Base-by-base conservation (phyloP, 495 filamentous ascomycete genomes). In the Astrothelium subdiscretum region DNA sequence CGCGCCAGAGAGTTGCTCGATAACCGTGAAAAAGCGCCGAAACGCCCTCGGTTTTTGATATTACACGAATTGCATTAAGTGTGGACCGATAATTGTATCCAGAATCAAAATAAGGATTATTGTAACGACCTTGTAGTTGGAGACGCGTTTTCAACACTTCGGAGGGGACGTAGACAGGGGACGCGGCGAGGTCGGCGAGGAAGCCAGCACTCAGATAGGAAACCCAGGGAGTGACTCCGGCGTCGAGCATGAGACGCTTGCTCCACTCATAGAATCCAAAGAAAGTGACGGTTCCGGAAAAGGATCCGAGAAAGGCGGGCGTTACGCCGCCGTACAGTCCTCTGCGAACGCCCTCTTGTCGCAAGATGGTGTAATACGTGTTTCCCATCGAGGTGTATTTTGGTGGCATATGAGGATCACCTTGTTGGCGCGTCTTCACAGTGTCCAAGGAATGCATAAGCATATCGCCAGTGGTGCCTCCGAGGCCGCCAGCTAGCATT, bases 371-470 rank as follows among this genome's bases (percentile, higher is more conserved):
- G 68, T 85, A 79, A 76, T 97, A 98, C 4, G 92, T 91, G 26
- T 87, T 85, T 26, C 87, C 86, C 75, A 96, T 85, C 24, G 90
- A 91, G 1, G 88, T 85, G 74, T 97, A 97, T 74, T 88, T 92
- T 1, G 92, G 88, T 20, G 92, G 94, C 57, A 94, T 81, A 67
- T 89, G 85, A 32, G 91, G 91, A 69, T 97, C 95, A 68, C 94
- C 94, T 77, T 98, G 94, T 74, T 97, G 94, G 59, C 94, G 83
- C n/a, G 94, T 98, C 76, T 98, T 98, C 60, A 98, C 94, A 8
- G 94, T 98, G 76, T 98, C 94, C 72, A 98, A 82, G 52, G 92
- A 97, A 74, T 98, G 94, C 95, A 98, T 97, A 63, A 98, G 78
- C 83, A 98, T 90, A 74, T 98, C 94, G 59, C 94, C 94, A 54